Evolutionary conservation across 129 eudicot genomes (phyloP).

Genomic region (Scalesia atractyloides): DNA sequence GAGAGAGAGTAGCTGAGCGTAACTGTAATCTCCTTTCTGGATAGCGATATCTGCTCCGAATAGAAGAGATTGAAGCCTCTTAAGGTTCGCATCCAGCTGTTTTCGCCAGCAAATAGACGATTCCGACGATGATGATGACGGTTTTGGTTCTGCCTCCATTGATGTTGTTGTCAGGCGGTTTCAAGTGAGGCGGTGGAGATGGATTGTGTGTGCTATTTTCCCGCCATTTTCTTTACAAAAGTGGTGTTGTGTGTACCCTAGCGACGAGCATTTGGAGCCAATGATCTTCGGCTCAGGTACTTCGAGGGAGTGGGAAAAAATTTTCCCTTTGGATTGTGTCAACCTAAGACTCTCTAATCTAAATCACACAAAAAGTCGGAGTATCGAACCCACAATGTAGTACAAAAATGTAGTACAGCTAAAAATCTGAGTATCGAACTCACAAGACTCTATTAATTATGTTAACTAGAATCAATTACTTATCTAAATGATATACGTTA

Average conservation of each 20-base stretch:
- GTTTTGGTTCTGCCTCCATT: constrained; percentile 37
- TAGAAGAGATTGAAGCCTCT: constrained; percentile 78
- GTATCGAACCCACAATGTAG: too few species aligned
- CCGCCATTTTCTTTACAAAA: constrained; percentile 52
- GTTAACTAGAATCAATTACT: too few species aligned
- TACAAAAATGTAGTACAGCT: too few species aligned
- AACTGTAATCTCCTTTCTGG: constrained; percentile 61
- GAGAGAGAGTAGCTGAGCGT: constrained; percentile 67
- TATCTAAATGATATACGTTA: too few species aligned
- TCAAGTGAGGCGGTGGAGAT: constrained; percentile 1
- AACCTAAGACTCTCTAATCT: too few species aligned
- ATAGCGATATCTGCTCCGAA: constrained; percentile 81
- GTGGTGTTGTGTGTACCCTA: neutral
- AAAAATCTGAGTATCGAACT: too few species aligned
- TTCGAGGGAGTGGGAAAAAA: too few species aligned
- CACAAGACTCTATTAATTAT: too few species aligned
- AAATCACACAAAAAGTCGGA: too few species aligned
- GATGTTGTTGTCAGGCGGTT: neutral
- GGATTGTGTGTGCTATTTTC: constrained; percentile 38
- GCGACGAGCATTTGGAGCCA: neutral
- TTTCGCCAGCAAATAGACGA: constrained; percentile 61
- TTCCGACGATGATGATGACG: constrained; percentile 18
- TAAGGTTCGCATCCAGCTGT: constrained; percentile 65
- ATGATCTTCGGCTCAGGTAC: too few species aligned
- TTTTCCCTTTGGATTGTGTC: too few species aligned